These are phyloP conservation scores for Dactylellina sp. DNA, from an alignment of 2,329 filamentous ascomycete species.

Conservation along the genomic window DNA sequence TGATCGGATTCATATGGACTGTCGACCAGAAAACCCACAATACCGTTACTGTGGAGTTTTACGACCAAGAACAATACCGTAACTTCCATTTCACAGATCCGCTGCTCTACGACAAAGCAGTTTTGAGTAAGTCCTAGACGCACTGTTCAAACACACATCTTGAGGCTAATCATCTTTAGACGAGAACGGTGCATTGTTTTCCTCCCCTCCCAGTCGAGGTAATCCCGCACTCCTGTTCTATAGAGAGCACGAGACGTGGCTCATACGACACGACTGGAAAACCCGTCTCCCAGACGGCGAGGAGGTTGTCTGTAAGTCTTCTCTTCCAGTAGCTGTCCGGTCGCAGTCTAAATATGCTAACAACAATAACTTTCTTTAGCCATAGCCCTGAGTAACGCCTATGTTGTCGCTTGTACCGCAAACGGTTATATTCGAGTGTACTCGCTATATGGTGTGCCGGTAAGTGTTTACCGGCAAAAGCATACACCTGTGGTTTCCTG, in stretches of 20 bases:
- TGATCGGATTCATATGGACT: constrained; percentile 96
- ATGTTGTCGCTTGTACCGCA: constrained; percentile 87
- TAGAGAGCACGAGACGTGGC: constrained; percentile 97
- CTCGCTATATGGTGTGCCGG: constrained; percentile 89
- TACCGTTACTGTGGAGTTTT: constrained; percentile 96
- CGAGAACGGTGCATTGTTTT: constrained; percentile 85
- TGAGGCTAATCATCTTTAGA: constrained; percentile 64
- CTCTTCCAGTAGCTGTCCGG: neutral
- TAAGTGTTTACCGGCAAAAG: constrained; percentile 90
- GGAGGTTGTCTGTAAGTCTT: constrained; percentile 71
- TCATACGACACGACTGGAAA: constrained; percentile 87
- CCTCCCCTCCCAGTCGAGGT: constrained; percentile 76
- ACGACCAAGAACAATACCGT: constrained; percentile 81
- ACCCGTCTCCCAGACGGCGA: constrained; percentile 90
- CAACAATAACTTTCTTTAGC: constrained; percentile 65
- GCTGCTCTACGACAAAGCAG: constrained; percentile 95
- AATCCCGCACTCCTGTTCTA: constrained; percentile 90
- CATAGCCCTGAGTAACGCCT: constrained; percentile 90
- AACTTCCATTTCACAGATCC: constrained; percentile 99
- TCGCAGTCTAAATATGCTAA: constrained; percentile 30
- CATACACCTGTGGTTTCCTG: constrained; percentile 90
- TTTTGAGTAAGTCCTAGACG: constrained; percentile 69
- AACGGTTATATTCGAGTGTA: constrained; percentile 91
- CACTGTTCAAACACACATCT: neutral
- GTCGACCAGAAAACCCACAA: constrained; percentile 93